phyloP scores from a whole-genome alignment of 176 grass and related monocot species.

The Ananas comosus region DNA sequence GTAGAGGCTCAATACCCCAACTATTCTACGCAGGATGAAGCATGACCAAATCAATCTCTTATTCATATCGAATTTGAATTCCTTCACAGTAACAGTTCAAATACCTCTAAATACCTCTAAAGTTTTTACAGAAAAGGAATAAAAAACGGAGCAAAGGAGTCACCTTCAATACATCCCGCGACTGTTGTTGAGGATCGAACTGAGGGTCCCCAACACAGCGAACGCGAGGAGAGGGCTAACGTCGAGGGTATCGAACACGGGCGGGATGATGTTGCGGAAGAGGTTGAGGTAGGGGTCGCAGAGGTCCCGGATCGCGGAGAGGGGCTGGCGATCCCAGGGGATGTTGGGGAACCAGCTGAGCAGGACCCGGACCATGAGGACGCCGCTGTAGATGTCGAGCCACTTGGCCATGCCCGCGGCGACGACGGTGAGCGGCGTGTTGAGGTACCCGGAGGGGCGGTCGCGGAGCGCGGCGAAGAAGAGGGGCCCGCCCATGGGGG shows the following conservation, averaged over 20 bases:
- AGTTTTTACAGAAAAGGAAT: too few relatives aligned
- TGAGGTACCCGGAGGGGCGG: slow-evolving; percentile 24
- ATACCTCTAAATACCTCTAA: too few relatives aligned
- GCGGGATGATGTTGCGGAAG: slow-evolving; percentile 81
- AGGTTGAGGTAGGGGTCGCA: slow-evolving; percentile 87
- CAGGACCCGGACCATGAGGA: slow-evolving; percentile 74
- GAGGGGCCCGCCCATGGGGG: slow-evolving; percentile 35
- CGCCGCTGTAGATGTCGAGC: slow-evolving; percentile 84
- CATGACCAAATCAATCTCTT: too few relatives aligned
- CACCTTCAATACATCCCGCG: slow-evolving; percentile 42
- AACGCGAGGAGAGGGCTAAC: slow-evolving; percentile 89
- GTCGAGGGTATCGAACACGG: slow-evolving; percentile 83
- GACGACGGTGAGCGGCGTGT: slow-evolving; percentile 60
- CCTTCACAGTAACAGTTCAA: too few relatives aligned
- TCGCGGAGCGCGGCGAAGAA: slow-evolving; percentile 48
- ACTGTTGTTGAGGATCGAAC: slow-evolving; percentile 74
- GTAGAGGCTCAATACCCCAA: too few relatives aligned
- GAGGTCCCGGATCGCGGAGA: slow-evolving; percentile 75
- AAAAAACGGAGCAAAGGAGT: neutral
- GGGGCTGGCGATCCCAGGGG: slow-evolving; percentile 87
- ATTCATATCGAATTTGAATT: too few relatives aligned
- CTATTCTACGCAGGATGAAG: too few relatives aligned
- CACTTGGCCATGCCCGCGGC: slow-evolving; percentile 71
- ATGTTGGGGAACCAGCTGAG: slow-evolving; percentile 98
- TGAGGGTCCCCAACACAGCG: slow-evolving; percentile 68